phyloP scores from a whole-genome alignment of 768 basidiomycete species.

The Xerocomellus dryophilus region DNA sequence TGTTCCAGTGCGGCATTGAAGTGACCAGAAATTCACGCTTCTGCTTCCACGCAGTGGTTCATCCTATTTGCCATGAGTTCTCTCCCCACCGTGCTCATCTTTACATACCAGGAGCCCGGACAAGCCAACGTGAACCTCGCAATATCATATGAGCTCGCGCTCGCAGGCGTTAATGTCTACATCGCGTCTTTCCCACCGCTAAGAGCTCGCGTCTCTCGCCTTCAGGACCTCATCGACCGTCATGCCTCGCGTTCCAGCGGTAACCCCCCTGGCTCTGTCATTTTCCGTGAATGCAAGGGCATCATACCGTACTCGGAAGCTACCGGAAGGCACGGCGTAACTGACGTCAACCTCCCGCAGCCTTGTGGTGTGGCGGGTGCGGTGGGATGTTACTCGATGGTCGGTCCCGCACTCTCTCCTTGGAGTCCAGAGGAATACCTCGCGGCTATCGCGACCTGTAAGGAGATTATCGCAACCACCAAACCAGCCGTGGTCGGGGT shows the following conservation, averaged over 20 bases:
- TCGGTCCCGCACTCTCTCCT: not conserved
- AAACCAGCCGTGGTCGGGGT: not conserved
- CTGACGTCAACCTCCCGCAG: not conserved
- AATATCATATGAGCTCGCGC: constrained; percentile 13
- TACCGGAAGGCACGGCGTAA: not conserved
- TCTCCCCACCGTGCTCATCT: constrained; percentile 7
- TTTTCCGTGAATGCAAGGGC: constrained; percentile 3
- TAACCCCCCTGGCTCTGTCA: not conserved
- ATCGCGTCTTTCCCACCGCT: constrained; percentile 13
- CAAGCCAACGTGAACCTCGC: constrained; percentile 12
- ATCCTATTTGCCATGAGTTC: not conserved
- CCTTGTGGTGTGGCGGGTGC: constrained; percentile 3
- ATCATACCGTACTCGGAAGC: not conserved
- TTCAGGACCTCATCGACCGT: constrained; percentile 4
- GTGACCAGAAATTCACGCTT: too few relatives aligned
- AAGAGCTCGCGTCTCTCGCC: not conserved
- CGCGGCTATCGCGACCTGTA: not conserved
- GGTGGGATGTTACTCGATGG: not conserved
- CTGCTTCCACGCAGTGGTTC: too few relatives aligned
- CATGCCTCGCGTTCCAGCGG: not conserved
- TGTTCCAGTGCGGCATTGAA: too few relatives aligned
- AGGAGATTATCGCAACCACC: not conserved
- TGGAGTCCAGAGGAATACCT: constrained; percentile 10
- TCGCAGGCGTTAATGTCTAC: constrained; percentile 6
- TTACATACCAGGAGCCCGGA: constrained; percentile 4